Evolutionary conservation across 2,329 filamentous ascomycete species (phyloP), one percentile per base, ranked within the genome.

Genomic region (Xylariaceae sp.): DNA sequence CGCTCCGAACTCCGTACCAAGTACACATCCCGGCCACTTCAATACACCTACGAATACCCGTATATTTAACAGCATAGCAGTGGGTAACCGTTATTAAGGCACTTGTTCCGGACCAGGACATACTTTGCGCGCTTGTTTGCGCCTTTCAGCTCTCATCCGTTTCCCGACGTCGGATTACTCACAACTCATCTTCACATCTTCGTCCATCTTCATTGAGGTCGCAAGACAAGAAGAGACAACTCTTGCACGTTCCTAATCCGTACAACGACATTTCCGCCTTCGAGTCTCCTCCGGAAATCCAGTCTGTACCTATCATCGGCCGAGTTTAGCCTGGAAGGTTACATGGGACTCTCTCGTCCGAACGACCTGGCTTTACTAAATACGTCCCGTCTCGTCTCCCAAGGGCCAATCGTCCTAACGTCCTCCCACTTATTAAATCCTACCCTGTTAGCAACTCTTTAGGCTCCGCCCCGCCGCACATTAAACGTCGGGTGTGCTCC

Each of bases 381-480:
- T 30, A 30, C 23, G 23, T 30, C 23, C 5, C 23, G 23, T 30
- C 23, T 30, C 23, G 23, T 30, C 23, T 30, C 23, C 23, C 23
- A 30, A 30, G 23, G 23, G 23, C 23, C 23, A 30, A 30, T 30
- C 23, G 23, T 30, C 23, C 23, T 5, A 30, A 30, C 23, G 23
- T 30, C 23, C 23, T 30, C 37, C 8, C 37, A 4, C 10, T 51
- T 23, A 42, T 42, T 42, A 42, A 11, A 47, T 37, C 17, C 57
- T 54, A 47, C 30, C 50, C 53, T 30, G 15, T 47, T 49, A 55
- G 37, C 47, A 34, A 51, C 51, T 23, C 52, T 35, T 34, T 23
- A 52, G 18, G 10, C 23, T 34, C 34, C 51, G 42, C 42, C 42
- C 54, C 51, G 51, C 56, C 52, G 58, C 37, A 57, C 50, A 39